phyloP scores from a whole-genome alignment of 2,329 filamentous ascomycete species.

The Colletotrichum karsti region DNA sequence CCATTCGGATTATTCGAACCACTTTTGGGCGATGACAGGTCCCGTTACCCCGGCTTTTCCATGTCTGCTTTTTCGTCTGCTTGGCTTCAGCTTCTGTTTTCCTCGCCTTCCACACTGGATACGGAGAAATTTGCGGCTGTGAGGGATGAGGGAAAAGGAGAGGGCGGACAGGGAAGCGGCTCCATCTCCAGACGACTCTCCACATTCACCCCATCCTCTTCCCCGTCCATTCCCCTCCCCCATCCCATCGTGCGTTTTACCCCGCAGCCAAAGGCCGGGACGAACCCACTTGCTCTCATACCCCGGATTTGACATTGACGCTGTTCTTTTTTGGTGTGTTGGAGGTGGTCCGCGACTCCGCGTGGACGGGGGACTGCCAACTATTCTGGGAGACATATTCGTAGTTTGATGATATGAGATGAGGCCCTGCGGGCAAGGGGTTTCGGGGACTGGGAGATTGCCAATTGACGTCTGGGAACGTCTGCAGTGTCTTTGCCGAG shows the following conservation, averaged over 20 bases:
- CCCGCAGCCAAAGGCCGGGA: constrained; percentile 15
- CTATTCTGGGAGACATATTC: neutral
- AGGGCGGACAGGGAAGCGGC: neutral
- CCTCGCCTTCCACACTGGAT: constrained; percentile 2
- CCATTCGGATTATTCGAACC: neutral
- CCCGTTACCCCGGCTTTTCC: constrained; percentile 16
- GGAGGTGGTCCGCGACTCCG: neutral
- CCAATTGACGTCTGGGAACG: neutral
- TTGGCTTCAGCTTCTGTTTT: neutral
- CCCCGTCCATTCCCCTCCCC: neutral
- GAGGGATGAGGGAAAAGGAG: neutral
- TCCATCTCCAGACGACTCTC: neutral
- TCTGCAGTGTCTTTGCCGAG: neutral
- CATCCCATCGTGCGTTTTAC: constrained; percentile 16
- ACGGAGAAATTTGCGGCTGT: neutral
- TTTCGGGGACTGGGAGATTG: neutral
- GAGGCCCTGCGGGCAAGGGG: neutral
- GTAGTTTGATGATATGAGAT: neutral
- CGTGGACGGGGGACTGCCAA: neutral
- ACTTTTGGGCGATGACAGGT: neutral
- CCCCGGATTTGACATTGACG: constrained; percentile 18
- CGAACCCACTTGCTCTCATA: constrained; percentile 20
- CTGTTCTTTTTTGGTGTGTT: neutral
- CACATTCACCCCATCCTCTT: neutral
- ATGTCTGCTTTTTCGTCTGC: neutral